These are phyloP conservation scores for Wickerhamiella australiensis DNA, from an alignment of 805 yeast genomes.

Conservation along the genomic window DNA sequence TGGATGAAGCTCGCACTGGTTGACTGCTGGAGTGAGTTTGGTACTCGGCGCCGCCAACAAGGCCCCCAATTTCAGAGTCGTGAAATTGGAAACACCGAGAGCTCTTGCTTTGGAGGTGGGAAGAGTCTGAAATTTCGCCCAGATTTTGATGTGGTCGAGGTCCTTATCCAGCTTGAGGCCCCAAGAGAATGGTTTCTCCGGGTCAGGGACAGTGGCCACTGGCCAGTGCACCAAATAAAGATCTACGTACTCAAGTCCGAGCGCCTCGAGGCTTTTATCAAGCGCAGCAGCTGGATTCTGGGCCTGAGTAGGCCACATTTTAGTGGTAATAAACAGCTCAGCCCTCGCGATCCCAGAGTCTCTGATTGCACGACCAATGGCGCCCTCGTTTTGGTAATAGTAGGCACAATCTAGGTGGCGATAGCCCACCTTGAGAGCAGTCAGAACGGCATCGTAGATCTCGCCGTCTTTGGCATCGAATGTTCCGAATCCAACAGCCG, in stretches of 20 bases:
- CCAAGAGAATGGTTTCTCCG: slow-evolving; percentile 31
- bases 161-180: slow-evolving; percentile 27
- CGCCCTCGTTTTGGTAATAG: slow-evolving; percentile 53
- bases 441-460: slow-evolving; percentile 40
- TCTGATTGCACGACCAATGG: slow-evolving; percentile 45
- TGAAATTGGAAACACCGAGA: slow-evolving; percentile 63
- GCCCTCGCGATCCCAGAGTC: slow-evolving; percentile 34
- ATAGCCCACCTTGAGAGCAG: slow-evolving; percentile 54
- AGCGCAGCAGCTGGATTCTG: slow-evolving; percentile 37
- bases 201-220: slow-evolving; percentile 23
- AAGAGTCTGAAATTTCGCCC: slow-evolving; percentile 45
- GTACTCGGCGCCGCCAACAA: slow-evolving; percentile 36
- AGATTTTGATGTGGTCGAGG: slow-evolving; percentile 41
- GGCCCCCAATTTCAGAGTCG: slow-evolving; percentile 38
- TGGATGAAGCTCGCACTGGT: slow-evolving; percentile 70
- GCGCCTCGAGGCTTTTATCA: slow-evolving; percentile 37
- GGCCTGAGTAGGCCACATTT: slow-evolving; percentile 38
- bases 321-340: slow-evolving; percentile 51
- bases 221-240: slow-evolving; percentile 56
- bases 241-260: slow-evolving; percentile 52
- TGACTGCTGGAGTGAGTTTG: slow-evolving; percentile 48
- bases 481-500: slow-evolving; percentile 61
- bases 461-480: slow-evolving; percentile 36
- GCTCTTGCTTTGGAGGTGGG: slow-evolving; percentile 41
- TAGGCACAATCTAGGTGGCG: slow-evolving; percentile 68